Evolutionary conservation across 305 asterid species (phyloP), one percentile per base, ranked within the genome.

Genomic region (Fraxinus sp.): DNA sequence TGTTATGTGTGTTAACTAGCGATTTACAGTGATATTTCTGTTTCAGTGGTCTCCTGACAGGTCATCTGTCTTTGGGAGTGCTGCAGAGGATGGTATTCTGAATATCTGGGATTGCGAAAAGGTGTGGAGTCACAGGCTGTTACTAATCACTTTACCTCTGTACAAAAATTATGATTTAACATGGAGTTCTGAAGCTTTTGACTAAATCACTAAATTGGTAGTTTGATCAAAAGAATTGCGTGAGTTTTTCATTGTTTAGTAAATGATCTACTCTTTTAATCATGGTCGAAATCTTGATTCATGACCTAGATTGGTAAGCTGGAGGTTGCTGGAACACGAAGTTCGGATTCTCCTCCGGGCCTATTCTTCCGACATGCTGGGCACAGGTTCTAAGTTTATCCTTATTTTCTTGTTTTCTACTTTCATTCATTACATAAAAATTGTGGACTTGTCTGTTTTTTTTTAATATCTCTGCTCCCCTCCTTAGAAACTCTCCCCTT

Each of bases 1-100:
- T 68, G 75, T 68, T 68, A 4, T 79, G 3, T 70, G 44, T 80
- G 52, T 71, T 62, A 22, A 77, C 35, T 79, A 77, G 72, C 49
- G 72, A 68, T 14, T 11, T 37, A 78, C 71, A 49, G 32, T 39
- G 62, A 24, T 84, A 8, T 68, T 49, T 84, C 71, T 82, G 82
- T 82, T 81, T 78, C 90, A 96, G 99, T 96, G 99, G 99, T 96
- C 97, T 85, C 99, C 99, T 28, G 94, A 92, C 82, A 94, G 89
- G 86, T 88, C 95, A 80, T 93, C 98, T 44, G 91, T 96, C 73
- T 94, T 96, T 80, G 98, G 99, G 83, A 96, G 98, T 88, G 89
- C 98, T 35, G 99, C 99, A 9, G 99, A 96, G 85, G 98, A 96
- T 90, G 99, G 98, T 70, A 79, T 94, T 84, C 83, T 96, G 86